phyloP scores from a whole-genome alignment of 495 filamentous ascomycete genomes.

The Penicillium roqueforti region DNA sequence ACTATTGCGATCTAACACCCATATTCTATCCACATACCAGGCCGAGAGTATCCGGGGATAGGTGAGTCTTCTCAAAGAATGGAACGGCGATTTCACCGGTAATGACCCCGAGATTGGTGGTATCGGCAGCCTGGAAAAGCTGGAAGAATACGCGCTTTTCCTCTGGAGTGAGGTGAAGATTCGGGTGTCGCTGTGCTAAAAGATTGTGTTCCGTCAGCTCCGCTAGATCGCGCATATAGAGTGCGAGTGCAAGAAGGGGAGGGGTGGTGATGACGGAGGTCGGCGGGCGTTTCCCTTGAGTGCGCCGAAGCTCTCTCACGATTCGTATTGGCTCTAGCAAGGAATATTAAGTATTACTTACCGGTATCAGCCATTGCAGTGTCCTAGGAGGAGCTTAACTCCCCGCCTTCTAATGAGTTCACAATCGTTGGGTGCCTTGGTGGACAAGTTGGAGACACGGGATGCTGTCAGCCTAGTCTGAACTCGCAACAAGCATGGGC shows the following conservation, averaged over 20 bases:
- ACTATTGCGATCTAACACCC: not conserved
- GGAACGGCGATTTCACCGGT: slow-evolving; percentile 94
- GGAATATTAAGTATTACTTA: slow-evolving; percentile 15
- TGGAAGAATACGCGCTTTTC: slow-evolving; percentile 92
- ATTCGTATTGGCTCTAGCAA: not conserved
- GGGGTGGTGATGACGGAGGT: slow-evolving; percentile 17
- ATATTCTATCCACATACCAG: slow-evolving; percentile 56
- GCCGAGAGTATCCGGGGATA: slow-evolving; percentile 79
- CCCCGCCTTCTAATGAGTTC: slow-evolving; percentile 27
- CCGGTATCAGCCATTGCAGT: slow-evolving; percentile 40
- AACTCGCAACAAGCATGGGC: slow-evolving; percentile 33
- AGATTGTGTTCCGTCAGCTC: slow-evolving; percentile 26
- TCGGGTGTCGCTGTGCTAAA: slow-evolving; percentile 48
- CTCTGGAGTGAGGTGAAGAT: slow-evolving; percentile 82
- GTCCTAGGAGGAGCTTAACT: slow-evolving; percentile 33
- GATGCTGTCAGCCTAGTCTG: slow-evolving; percentile 24
- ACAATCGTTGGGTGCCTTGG: slow-evolving; percentile 20
- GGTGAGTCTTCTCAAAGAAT: slow-evolving; percentile 94
- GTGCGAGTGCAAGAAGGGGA: slow-evolving; percentile 14
- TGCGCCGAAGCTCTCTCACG: slow-evolving; percentile 16
- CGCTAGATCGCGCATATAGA: slow-evolving; percentile 14
- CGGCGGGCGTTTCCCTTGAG: slow-evolving; percentile 28
- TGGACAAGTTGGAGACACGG: slow-evolving; percentile 16
- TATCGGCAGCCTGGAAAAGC: slow-evolving; percentile 85
- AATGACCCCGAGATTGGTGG: slow-evolving; percentile 85